Conservation (phyloP, 1,284 basidiomycete species). For the Vanrija pseudolonga region DNA sequence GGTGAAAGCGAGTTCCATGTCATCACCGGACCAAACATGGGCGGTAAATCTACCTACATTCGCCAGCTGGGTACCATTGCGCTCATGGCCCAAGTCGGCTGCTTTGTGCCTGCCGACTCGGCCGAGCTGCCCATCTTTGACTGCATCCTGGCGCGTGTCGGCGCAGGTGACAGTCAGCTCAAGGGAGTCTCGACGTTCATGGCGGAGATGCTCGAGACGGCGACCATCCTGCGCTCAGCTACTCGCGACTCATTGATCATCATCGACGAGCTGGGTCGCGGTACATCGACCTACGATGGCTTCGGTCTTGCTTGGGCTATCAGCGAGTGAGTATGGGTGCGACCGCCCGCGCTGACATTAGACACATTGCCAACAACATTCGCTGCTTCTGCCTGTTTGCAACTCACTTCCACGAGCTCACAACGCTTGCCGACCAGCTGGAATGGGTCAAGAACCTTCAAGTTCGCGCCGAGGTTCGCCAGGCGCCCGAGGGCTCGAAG, state of each 20-base stretch:
- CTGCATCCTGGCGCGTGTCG: constrained; percentile 91
- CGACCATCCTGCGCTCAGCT: constrained; percentile 90
- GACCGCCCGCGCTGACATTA: constrained; percentile 56
- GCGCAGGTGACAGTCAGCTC: constrained; percentile 93
- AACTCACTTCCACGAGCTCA: constrained; percentile 97
- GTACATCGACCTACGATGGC: constrained; percentile 98
- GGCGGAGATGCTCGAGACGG: constrained; percentile 95
- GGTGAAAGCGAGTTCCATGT: constrained; percentile 51
- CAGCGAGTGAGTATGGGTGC: constrained; percentile 60
- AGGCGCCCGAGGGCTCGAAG: constrained; percentile 51
- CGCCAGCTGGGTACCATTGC: constrained; percentile 88
- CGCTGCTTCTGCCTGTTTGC: constrained; percentile 94
- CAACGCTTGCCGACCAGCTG: constrained; percentile 80
- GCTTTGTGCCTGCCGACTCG: constrained; percentile 85
- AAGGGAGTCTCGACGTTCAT: constrained; percentile 99
- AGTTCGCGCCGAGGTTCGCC: constrained; percentile 86
- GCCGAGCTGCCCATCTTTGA: constrained; percentile 91
- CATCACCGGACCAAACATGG: constrained; percentile 85
- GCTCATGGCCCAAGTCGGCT: constrained; percentile 92
- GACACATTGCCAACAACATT: constrained; percentile 83
- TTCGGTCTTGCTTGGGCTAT: constrained; percentile 99
- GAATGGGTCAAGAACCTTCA: constrained; percentile 89
- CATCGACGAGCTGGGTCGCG: constrained; percentile 95
- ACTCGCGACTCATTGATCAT: constrained; percentile 92
- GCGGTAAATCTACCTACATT: constrained; percentile 91